Evolutionary conservation across 169 alveolate species (phyloP), one percentile per base, ranked within the genome.

Genomic region (Plasmodium knowlesi): DNA sequence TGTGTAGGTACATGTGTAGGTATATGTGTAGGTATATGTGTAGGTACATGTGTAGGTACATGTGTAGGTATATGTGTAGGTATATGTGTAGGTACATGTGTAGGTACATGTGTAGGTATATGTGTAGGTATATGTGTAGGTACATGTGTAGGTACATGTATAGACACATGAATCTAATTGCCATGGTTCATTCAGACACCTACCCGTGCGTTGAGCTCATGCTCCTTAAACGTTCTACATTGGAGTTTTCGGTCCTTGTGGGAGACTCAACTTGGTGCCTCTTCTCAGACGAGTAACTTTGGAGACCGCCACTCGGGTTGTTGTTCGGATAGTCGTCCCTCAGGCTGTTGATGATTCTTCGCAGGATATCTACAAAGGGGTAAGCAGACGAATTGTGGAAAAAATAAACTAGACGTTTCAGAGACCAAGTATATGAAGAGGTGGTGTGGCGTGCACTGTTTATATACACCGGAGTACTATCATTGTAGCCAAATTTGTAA

Each of bases 151-250:
- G 19, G 76, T 22, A 25, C 76, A 67, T 67, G 5, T 12, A 67
- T 67, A 22, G 76, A 39, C 39, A 67, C 37, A 67, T 67, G 37
- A 9, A 0, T 67, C 4, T 37, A 67, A 67, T 19, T 67, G 16
- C n/a, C 14, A n/a, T 25, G 30, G 76, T 67, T 67, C 76, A 67
- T 37, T 67, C 41, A 67, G 14, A 67, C 37, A 28, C 76, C 76
- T 67, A 67, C 76, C 76, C 76, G 37, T 25, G n/a, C n/a, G 76
- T 67, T 67, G 76, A 25, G 76, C 76, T 67, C 76, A 67, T 67
- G 25, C 22, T 67, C n/a, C 22, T 67, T 25, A 67, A n/a, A 22
- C 6, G 4, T 67, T 67, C 76, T 10, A 67, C 76, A 67, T 67
- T 67, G 37, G 76, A 4, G 76, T 67, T 67, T 34, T 67, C 76